Conservation (phyloP, 257 asterid genomes). For the Salvia rosmarinus region DNA sequence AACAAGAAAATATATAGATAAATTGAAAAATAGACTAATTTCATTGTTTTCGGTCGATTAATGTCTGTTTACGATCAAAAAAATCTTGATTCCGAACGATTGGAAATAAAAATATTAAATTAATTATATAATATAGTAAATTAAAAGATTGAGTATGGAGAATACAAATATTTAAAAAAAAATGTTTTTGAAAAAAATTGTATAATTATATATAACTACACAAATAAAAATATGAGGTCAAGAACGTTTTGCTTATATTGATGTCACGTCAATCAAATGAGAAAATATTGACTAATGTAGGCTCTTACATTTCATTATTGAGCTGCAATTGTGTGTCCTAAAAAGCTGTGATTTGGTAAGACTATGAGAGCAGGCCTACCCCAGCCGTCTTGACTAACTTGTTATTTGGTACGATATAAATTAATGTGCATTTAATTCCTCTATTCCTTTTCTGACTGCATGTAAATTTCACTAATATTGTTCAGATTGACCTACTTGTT, state of each 20-base stretch:
- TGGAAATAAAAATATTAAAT: no score
- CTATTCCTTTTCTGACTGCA: constrained; percentile 3
- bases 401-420: constrained; percentile 11
- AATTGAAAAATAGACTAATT: no score
- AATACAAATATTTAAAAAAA: no score
- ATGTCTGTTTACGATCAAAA: no score
- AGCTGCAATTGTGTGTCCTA: constrained; percentile 29
- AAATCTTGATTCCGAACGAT: no score
- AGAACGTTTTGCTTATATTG: not conserved
- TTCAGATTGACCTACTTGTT: no score
- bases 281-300: not conserved
- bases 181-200: no score
- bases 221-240: not conserved
- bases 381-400: constrained; percentile 34
- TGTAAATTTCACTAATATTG: not conserved
- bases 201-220: no score
- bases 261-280: not conserved
- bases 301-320: not conserved
- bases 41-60: no score
- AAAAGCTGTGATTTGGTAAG: constrained; percentile 57
- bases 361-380: constrained; percentile 20
- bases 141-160: no score
- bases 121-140: no score
- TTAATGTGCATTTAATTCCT: constrained; percentile 17
- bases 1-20: no score